phyloP scores from a whole-genome alignment of 768 basidiomycete genomes.

The Amanita molliuscula region DNA sequence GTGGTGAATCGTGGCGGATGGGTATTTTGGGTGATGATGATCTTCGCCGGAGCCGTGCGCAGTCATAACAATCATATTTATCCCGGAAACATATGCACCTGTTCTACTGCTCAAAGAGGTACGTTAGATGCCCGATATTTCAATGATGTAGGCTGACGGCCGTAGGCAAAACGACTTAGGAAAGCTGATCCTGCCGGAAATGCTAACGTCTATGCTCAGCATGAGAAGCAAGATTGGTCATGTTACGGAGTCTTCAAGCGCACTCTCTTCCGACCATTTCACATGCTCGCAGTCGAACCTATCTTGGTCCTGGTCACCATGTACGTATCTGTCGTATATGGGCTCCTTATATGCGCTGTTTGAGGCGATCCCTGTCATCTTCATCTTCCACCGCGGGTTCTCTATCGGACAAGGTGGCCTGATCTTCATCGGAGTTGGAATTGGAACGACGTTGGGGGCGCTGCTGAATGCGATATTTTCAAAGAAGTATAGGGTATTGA shows the following conservation, averaged over 20 bases:
- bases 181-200: constrained; percentile 32
- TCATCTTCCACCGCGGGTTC: constrained; percentile 26
- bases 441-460: constrained; percentile 36
- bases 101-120: constrained; percentile 41
- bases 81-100: constrained; percentile 65
- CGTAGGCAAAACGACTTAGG: constrained; percentile 31
- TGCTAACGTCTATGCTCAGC: constrained; percentile 41
- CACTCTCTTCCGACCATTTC: constrained; percentile 48
- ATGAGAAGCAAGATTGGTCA: constrained; percentile 50
- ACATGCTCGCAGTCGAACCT: constrained; percentile 52
- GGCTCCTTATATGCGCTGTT: constrained; percentile 49
- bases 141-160: background rate
- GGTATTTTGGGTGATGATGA: constrained; percentile 65
- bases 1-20: constrained; percentile 48
- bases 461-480: constrained; percentile 29
- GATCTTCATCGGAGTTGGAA: constrained; percentile 49
- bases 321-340: constrained; percentile 53
- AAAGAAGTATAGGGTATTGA: constrained; percentile 29
- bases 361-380: constrained; percentile 45
- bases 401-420: constrained; percentile 29
- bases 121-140: constrained; percentile 4
- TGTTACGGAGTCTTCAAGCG: constrained; percentile 37
- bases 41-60: constrained; percentile 46
- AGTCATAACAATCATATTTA: constrained; percentile 28
- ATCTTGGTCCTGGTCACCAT: constrained; percentile 53